Base-by-base conservation (phyloP, 129 eudicot species). In the Artemisia argyi region DNA sequence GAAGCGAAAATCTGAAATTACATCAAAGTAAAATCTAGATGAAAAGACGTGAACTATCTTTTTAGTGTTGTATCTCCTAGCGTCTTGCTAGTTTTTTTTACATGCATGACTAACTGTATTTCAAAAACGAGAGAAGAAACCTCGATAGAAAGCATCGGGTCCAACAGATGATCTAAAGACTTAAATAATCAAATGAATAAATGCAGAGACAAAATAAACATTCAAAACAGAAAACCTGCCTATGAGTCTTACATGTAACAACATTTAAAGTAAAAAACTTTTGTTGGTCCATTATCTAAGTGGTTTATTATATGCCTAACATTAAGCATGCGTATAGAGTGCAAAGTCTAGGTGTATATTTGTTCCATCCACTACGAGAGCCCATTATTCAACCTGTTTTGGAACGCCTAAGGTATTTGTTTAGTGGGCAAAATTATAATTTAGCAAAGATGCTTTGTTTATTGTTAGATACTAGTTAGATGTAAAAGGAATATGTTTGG, bases 271-370 rank as follows among this genome's bases (percentile, higher is more conserved):
- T 44, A 71, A 57, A 42, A 42, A 44, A 72, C 11, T 17, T 7
- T 17, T 42, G 2, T 17, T 42, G 2, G 56, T 67, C 73, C 79
- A 75, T 75, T 65, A 74, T 19, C n/a, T 10, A 24, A 56, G 79
- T 66, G 68, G 73, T 42, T 58, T 58, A 69, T n/a, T 60, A 28
- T 50, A 66, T 32, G 32, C 30, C 61, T 68, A 76, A 50, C 53
- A n/a, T 69, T 69, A 69, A 50, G 81, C 81, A 69, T 69, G 81
- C 76, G 76, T 61, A 16, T 69, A 62, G 15, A 47, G 20, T 30
- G 4, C 69, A 76, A 48, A 69, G 39, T 48, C 46, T 61, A 50
- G 71, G 65, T 69, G 54, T 61, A 11, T 24, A 18, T 24, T 46
- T 46, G 15, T 17, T 20, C 54, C 65, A 69, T 50, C 71, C 75